Evolutionary conservation across 768 basidiomycete genomes (phyloP).

Genomic region (Sistotremastrum niveocremeum): DNA sequence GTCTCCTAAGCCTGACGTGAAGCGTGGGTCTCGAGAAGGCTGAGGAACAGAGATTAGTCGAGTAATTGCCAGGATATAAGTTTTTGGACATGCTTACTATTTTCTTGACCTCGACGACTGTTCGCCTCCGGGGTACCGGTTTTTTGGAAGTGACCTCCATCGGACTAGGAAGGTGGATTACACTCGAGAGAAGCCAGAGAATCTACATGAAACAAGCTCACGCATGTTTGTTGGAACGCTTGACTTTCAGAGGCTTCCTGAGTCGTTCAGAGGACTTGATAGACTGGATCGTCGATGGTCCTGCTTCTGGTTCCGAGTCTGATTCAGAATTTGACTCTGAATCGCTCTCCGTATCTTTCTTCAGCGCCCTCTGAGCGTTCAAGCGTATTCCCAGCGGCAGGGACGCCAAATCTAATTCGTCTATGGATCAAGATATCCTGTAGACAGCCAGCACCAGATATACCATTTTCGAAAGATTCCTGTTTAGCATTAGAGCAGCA

Average conservation of each 20-base stretch:
- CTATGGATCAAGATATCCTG: too few species aligned
- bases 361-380: slow-evolving; percentile 46
- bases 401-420: slow-evolving; percentile 36
- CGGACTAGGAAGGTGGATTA: slow-evolving; percentile 35
- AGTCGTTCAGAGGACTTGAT: slow-evolving; percentile 23
- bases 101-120: slow-evolving; percentile 53
- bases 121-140: slow-evolving; percentile 61
- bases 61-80: background rate
- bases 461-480: too few species aligned
- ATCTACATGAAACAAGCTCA: slow-evolving; percentile 24
- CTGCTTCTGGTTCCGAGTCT: slow-evolving; percentile 17
- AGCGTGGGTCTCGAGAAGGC: slow-evolving; percentile 81
- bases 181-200: background rate
- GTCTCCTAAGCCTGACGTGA: slow-evolving; percentile 57
- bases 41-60: slow-evolving; percentile 15
- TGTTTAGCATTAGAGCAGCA: too few species aligned
- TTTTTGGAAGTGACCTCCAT: slow-evolving; percentile 72
- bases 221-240: slow-evolving; percentile 78
- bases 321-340: slow-evolving; percentile 9
- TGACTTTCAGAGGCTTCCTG: slow-evolving; percentile 31
- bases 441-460: too few species aligned
- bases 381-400: slow-evolving; percentile 53
- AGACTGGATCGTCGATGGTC: slow-evolving; percentile 15
- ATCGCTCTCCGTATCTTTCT: slow-evolving; percentile 26
- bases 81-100: slow-evolving; percentile 30